phyloP scores from a whole-genome alignment of 345 rosid species.

The Gossypium sturtianum region DNA sequence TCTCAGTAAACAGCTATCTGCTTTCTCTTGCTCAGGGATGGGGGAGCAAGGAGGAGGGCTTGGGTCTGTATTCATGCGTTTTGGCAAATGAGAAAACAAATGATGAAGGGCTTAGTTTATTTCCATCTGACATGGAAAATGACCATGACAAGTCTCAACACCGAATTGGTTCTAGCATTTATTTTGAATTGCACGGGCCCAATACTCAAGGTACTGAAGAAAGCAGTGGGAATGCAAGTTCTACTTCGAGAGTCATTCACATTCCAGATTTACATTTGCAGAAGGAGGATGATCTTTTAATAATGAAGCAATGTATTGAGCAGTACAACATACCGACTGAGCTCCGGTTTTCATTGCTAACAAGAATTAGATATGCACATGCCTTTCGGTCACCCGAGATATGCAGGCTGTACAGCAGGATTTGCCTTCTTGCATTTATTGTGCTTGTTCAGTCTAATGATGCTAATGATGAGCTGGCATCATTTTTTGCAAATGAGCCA shows the following conservation, averaged over 20 bases:
- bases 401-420: conserved; percentile 87
- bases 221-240: conserved; percentile 17
- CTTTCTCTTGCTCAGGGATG: conserved; percentile 93
- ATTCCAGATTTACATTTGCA: conserved; percentile 72
- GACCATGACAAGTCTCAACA: conserved; percentile 55
- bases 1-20: conserved; percentile 72
- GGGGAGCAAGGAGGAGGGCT: conserved; percentile 98
- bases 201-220: conserved; percentile 39
- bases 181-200: conserved; percentile 76
- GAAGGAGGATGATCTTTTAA: conserved; percentile 74
- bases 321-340: conserved; percentile 67
- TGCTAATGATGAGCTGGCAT: conserved; percentile 79
- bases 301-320: conserved; percentile 82
- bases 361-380: conserved; percentile 88
- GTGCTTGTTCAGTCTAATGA: conserved; percentile 95
- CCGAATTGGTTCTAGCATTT: conserved; percentile 76
- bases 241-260: conserved; percentile 55
- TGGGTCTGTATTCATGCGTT: conserved; percentile 84
- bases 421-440: conserved; percentile 88
- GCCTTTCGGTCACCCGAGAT: conserved; percentile 79
- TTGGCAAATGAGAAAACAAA: conserved; percentile 78
- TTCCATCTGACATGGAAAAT: conserved; percentile 65
- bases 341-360: conserved; percentile 77
- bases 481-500: conserved; percentile 94
- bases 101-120: conserved; percentile 76